Base-by-base conservation (phyloP, 495 filamentous ascomycete species). In the Aspergillus funiculosus region DNA sequence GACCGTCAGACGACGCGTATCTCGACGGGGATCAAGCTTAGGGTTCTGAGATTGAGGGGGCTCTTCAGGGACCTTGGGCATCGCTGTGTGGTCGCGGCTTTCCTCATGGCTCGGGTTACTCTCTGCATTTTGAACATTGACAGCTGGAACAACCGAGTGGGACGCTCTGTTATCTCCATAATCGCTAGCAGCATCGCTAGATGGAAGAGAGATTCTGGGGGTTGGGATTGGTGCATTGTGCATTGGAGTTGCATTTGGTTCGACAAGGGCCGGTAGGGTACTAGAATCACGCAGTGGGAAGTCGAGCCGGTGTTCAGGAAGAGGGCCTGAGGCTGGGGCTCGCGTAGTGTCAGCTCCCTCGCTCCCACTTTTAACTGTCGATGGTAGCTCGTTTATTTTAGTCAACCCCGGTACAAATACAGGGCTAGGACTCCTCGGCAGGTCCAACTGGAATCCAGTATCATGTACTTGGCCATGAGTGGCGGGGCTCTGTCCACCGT, bases 1-100 rank as follows among this genome's bases (percentile, higher is more conserved):
- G n/a, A n/a, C n/a, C 8, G 89, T 95, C 48, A 94, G 67, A 46
- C 90, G 81, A 32, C 78, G 79, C 39, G 77, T 76, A 54, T 92
- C 82, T 29, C 80, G 72, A 20, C 70, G 77, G 20, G 39, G 39
- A 36, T 68, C 62, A 39, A 43, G 57, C 41, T 42, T 59, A 25
- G 59, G 53, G 22, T 50, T 65, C 8, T 49, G 51, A 6, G 32
- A 9, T 43, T 39, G 47, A 1, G 43, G 9, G 10, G 56, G 37
- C 19, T 65, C 62, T 38, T 67, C 60, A 18, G 58, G 43, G 15
- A 54, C 29, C 17, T 51, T 39, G 11, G 53, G 39, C 18, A 48
- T 26, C 6, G 53, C 28, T 9, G 29, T 14, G 5, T 52, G 45
- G 11, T 43, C 36, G n/a, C 28, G 41, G 11, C 14, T 43, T 11